Base-by-base conservation (phyloP, 371 early-diverging fungal genomes). In the Apophysomyces variabilis region DNA sequence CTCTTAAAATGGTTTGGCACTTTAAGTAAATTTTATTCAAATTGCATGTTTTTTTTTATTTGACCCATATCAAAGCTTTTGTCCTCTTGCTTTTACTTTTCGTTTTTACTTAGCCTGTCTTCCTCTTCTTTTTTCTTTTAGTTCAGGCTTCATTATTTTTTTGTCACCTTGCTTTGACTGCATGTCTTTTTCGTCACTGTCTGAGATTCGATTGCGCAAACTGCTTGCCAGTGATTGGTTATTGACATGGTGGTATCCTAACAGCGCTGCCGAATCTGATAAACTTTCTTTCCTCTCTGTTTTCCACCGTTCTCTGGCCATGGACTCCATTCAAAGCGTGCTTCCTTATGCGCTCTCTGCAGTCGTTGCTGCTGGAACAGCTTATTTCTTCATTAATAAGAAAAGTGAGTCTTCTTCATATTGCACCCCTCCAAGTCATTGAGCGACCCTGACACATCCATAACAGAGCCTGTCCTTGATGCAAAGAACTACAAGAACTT, bases 401-500 rank as follows among this genome's bases (percentile, higher is more conserved):
- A 70, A 70, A 60, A 65, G 70, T 70, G 63, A 37, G 61, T 45
- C n/a, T 26, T 35, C 26, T 9, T 16, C 1, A 11, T 3, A 18
- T 11, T 46, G 32, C 46, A 59, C 16, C 8, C 32, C 64, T 5
- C 4, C 4, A 5, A 3, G 16, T n/a, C 21, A 5, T 50, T 21
- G 5, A 4, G 9, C 9, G n/a, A 32, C 21, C 9, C 21, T 50
- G 5, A 50, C 54, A 11, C 32, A 21, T 21, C 7, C 21, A 7
- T 21, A 11, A 50, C 54, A 50, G 54, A 50, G 21, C 60, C 85
- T 21, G 88, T 84, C 7, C 77, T 94, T 73, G 87, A 89, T 69
- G 80, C 90, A 62, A 86, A 89, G 64, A 88, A 89, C 41, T 96
- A 89, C 82, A 92, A 90, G 78, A 80, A 88, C 71, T 95, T 95